Evolutionary conservation across 345 rosid genomes (phyloP).

Genomic region (Eucalyptus cloeziana): DNA sequence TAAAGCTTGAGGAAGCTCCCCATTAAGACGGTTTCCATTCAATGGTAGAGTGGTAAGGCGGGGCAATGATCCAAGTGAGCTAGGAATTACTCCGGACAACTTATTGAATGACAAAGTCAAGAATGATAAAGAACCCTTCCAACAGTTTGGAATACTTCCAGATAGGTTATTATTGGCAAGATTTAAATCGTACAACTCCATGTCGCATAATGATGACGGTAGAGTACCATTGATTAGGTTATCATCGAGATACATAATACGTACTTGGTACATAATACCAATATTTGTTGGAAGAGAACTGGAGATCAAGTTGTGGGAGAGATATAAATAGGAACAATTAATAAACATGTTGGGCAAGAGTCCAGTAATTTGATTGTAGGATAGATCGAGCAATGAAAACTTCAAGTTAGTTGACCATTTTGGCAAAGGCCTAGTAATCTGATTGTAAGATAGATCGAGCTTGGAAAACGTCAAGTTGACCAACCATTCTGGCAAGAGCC

Average conservation of each 20-base stretch:
- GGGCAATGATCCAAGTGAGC: not conserved
- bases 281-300: not conserved
- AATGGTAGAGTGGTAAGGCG: not conserved
- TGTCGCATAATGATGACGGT: not conserved
- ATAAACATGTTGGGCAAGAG: rapidly evolving
- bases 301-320: not conserved
- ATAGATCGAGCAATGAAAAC: not conserved
- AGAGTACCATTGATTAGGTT: not conserved
- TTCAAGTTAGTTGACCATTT: not conserved
- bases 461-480: no score
- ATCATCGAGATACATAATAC: not conserved
- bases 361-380: not conserved
- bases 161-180: not conserved
- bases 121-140: not conserved
- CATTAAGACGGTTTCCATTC: not conserved
- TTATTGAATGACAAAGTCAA: not conserved
- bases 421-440: not conserved
- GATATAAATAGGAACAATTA: rapidly evolving
- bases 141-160: not conserved
- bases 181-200: not conserved
- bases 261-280: not conserved
- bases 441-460: no score
- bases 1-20: not conserved
- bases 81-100: not conserved
- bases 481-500: no score